phyloP scores from a whole-genome alignment of 2,329 filamentous ascomycete species.

The Talaromyces amestolkiae region DNA sequence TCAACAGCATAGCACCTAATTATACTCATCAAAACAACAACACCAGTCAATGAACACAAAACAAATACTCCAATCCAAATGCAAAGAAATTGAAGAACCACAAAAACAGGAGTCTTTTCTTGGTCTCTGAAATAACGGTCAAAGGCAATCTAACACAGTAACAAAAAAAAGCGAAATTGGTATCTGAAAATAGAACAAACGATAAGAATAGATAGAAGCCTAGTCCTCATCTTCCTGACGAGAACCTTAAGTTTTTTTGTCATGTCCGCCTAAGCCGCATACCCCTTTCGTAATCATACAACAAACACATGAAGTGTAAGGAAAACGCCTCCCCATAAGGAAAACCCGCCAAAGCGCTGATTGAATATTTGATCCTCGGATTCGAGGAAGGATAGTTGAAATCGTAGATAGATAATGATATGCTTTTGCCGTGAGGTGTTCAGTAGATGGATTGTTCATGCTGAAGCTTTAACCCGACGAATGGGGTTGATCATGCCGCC shows the following conservation, averaged over 20 bases:
- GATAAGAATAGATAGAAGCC: slow-evolving; percentile 3
- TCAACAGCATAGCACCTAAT: slow-evolving; percentile 1
- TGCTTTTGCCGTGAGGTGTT: not conserved
- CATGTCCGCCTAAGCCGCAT: slow-evolving; percentile 1
- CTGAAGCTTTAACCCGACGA: not conserved
- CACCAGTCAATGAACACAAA: slow-evolving; percentile 6
- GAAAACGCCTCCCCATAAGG: slow-evolving; percentile 2
- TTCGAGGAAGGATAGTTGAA: not conserved
- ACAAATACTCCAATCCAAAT: slow-evolving; percentile 31
- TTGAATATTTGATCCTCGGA: not conserved
- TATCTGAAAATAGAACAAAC: slow-evolving; percentile 12
- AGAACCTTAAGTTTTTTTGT: not conserved
- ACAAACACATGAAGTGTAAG: slow-evolving; percentile 13
- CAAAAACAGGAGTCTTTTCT: not conserved
- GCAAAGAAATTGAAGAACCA: slow-evolving; percentile 21
- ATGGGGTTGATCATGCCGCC: slow-evolving; percentile 32
- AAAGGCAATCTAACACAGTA: not conserved
- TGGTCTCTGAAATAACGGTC: not conserved
- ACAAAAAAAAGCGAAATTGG: slow-evolving; percentile 20
- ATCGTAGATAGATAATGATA: not conserved
- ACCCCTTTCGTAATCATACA: slow-evolving; percentile 7
- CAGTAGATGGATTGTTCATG: not conserved
- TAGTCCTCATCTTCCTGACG: not conserved
- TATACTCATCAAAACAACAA: slow-evolving; percentile 21
- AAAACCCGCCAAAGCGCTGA: slow-evolving; percentile 11